phyloP scores from a whole-genome alignment of 2,329 filamentous ascomycete genomes.

The Xylaria sp. region DNA sequence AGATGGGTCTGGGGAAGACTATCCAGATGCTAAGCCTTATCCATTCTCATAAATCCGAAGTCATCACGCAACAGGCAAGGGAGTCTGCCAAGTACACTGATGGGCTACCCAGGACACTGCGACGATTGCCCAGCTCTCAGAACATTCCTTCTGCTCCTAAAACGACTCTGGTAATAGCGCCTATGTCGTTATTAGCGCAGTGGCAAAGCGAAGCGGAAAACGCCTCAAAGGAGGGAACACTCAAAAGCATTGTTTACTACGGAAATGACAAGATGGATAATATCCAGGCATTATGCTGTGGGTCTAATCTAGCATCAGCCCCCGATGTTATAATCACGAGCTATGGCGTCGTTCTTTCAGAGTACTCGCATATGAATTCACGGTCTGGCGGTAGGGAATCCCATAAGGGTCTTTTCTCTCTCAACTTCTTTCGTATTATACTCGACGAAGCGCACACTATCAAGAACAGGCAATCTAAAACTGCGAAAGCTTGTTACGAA shows the following conservation, averaged over 20 bases:
- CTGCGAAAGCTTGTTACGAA: slow-evolving; percentile 93
- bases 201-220: slow-evolving; percentile 97
- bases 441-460: slow-evolving; percentile 95
- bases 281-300: slow-evolving; percentile 80
- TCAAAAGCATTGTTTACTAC: slow-evolving; percentile 92
- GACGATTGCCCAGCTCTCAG: slow-evolving; percentile 60
- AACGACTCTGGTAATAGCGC: slow-evolving; percentile 94
- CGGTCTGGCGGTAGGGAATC: slow-evolving; percentile 71
- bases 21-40: slow-evolving; percentile 98
- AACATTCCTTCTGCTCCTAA: slow-evolving; percentile 77
- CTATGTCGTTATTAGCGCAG: slow-evolving; percentile 94
- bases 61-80: slow-evolving; percentile 53
- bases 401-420: slow-evolving; percentile 82
- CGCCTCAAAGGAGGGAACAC: slow-evolving; percentile 82
- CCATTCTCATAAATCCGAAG: slow-evolving; percentile 79
- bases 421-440: slow-evolving; percentile 95
- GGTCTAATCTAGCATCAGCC: slow-evolving; percentile 76
- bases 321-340: slow-evolving; percentile 95
- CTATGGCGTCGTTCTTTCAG: slow-evolving; percentile 90
- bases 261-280: slow-evolving; percentile 85
- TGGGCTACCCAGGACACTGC: slow-evolving; percentile 66
- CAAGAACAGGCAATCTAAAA: slow-evolving; percentile 91
- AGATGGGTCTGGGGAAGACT: slow-evolving; percentile 98
- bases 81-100: slow-evolving; percentile 60
- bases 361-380: slow-evolving; percentile 80